These are phyloP conservation scores for Solanum infundibuliforme DNA, from an alignment of 257 asterid species.

Conservation along the genomic window DNA sequence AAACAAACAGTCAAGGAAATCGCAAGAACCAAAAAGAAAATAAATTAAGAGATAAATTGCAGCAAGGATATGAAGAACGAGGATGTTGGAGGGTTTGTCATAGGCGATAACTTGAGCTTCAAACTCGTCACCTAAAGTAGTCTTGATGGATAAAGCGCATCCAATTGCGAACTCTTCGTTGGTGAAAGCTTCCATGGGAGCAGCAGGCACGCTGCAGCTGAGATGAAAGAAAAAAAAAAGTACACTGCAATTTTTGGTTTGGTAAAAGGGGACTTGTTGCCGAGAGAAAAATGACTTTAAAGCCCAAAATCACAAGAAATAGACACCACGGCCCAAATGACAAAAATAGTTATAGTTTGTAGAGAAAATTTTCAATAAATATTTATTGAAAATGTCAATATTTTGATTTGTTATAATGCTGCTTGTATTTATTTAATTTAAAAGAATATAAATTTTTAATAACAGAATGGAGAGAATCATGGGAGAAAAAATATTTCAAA, in stretches of 20 bases:
- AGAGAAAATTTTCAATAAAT: no score
- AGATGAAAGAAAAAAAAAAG: neutral
- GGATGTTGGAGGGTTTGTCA: slow-evolving; percentile 85
- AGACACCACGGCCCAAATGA: neutral
- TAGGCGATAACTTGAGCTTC: slow-evolving; percentile 76
- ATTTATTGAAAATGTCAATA: no score
- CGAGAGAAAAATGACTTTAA: neutral
- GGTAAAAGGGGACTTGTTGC: neutral
- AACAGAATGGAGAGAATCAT: neutral
- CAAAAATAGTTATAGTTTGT: neutral
- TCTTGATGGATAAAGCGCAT: slow-evolving; percentile 66
- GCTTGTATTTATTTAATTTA: neutral
- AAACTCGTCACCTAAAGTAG: slow-evolving; percentile 85
- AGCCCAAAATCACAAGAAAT: neutral
- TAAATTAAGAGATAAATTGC: neutral
- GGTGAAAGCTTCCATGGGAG: slow-evolving; percentile 64
- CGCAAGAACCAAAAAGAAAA: neutral
- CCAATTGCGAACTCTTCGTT: slow-evolving; percentile 86
- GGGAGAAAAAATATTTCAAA: neutral
- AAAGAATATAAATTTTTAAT: no score
- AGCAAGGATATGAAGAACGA: slow-evolving; percentile 90
- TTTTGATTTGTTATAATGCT: neutral
- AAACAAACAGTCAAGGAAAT: slow-evolving; percentile 37
- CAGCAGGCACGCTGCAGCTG: neutral
- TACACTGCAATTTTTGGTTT: neutral